Percentiles rank a stretch among this genome's conserved stretches.
Conservation (phyloP, 2,329 filamentous ascomycete genomes). For the Leptographium wingfieldii region DNA sequence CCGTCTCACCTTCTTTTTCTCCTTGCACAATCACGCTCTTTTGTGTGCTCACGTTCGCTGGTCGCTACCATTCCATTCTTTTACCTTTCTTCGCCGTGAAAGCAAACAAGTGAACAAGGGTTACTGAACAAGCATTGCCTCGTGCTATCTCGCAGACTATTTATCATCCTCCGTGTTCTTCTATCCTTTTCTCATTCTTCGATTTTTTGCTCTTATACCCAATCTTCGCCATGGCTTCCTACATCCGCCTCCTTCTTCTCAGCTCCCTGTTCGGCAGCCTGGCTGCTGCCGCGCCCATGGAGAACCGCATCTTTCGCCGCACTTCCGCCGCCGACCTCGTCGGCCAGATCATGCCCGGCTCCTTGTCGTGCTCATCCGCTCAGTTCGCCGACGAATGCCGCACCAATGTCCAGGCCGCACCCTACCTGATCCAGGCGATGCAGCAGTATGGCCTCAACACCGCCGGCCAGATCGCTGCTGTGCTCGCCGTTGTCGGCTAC, state of each 20-base stretch:
- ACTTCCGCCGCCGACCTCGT: constrained; percentile 26
- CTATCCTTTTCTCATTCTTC: not conserved
- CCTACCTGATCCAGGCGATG: constrained; percentile 44
- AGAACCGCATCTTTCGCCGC: not conserved
- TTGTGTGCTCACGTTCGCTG: not conserved
- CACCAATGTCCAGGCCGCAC: constrained; percentile 49
- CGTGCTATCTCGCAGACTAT: not conserved
- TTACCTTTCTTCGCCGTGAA: not conserved
- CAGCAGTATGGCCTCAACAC: constrained; percentile 39
- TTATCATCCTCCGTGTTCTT: not conserved
- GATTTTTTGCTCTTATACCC: not conserved
- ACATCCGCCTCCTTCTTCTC: not conserved
- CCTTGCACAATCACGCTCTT: not conserved
- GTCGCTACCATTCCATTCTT: not conserved
- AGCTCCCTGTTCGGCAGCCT: not conserved
- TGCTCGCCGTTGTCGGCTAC: constrained; percentile 58
- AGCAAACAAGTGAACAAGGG: not conserved
- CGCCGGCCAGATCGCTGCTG: constrained; percentile 51
- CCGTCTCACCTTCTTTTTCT: not conserved
- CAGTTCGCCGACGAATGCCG: constrained; percentile 45
- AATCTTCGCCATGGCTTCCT: not conserved
- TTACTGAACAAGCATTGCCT: not conserved
- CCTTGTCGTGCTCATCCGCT: constrained; percentile 37
- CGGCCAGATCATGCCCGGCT: constrained; percentile 42
- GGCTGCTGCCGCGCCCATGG: not conserved